These are phyloP conservation scores for Boletus subparvulus DNA, from an alignment of 768 basidiomycete species.

Conservation along the genomic window DNA sequence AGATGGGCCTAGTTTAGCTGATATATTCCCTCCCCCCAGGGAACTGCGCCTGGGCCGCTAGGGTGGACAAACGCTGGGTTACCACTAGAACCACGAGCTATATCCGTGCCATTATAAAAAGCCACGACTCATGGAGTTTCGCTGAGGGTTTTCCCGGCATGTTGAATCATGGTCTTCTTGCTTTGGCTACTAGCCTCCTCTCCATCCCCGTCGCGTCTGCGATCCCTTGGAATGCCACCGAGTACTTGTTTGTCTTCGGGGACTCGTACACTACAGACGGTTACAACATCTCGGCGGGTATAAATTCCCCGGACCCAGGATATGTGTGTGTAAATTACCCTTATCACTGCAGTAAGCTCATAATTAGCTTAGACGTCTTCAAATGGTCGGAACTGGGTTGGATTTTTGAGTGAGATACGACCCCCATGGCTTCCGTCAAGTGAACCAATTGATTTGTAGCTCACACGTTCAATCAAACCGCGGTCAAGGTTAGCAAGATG, in stretches of 20 bases:
- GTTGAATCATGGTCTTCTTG: constrained; percentile 5
- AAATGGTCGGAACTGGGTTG: constrained; percentile 64
- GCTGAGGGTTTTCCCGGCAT: constrained; percentile 3
- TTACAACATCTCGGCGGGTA: constrained; percentile 57
- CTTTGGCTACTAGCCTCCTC: constrained; percentile 3
- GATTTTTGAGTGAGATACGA: constrained; percentile 44
- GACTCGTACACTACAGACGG: constrained; percentile 64
- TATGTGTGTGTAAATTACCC: constrained; percentile 38
- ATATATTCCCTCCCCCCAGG: background rate
- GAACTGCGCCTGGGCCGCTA: background rate
- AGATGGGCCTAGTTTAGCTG: background rate
- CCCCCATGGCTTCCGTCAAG: background rate
- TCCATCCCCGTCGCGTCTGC: constrained; percentile 14
- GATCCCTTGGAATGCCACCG: constrained; percentile 50
- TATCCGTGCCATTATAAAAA: constrained; percentile 10
- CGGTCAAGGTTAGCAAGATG: constrained; percentile 40
- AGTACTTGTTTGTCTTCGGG: constrained; percentile 60
- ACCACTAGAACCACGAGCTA: background rate
- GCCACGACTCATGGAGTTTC: background rate
- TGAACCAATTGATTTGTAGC: constrained; percentile 31
- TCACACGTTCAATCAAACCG: constrained; percentile 54
- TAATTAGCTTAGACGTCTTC: constrained; percentile 46
- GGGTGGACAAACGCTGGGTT: background rate
- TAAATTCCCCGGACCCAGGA: constrained; percentile 51
- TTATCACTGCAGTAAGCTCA: constrained; percentile 7